A percentile compares a stretch with the other conserved stretches of the same genome.
Evolutionary conservation across 495 filamentous ascomycete genomes (phyloP).

Genomic region (Aspergillus cristatus): DNA sequence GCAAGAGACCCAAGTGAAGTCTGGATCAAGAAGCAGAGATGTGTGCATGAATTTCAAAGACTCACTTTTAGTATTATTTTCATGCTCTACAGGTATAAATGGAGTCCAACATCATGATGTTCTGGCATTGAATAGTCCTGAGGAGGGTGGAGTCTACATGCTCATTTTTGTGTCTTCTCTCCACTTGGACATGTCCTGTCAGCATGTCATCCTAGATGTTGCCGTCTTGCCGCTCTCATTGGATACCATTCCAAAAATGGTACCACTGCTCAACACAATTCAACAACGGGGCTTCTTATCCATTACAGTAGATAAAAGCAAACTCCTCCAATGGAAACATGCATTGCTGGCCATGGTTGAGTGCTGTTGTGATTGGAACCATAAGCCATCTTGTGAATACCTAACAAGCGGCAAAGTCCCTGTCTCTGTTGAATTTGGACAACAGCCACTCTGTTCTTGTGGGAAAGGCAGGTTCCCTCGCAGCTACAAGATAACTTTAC

Average conservation of each 20-base stretch:
- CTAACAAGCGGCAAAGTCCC: constrained; percentile 18
- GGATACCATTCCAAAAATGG: constrained; percentile 15
- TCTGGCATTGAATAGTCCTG: constrained; percentile 24
- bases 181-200: constrained; percentile 10
- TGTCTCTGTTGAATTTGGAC: constrained; percentile 13
- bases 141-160: constrained; percentile 13
- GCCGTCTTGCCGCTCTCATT: constrained; percentile 37
- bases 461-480: constrained; percentile 21
- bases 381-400: constrained; percentile 42
- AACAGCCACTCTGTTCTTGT: constrained; percentile 23
- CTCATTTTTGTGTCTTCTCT: constrained; percentile 9
- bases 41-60: constrained; percentile 39
- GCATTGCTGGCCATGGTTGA: constrained; percentile 40
- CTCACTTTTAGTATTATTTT: constrained; percentile 36
- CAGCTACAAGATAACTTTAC: constrained; percentile 15
- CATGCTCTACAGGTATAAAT: constrained; percentile 31
- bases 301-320: constrained; percentile 23
- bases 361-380: constrained; percentile 45
- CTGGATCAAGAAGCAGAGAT: not conserved
- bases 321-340: constrained; percentile 42
- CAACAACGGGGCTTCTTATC: too few relatives aligned
- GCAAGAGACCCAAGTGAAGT: constrained; percentile 9
- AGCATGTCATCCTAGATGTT: constrained; percentile 36
- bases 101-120: constrained; percentile 20
- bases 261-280: constrained; percentile 13